phyloP scores from a whole-genome alignment of 202 grass and related monocot genomes.

The Schoenoplectus tabernaemontani region DNA sequence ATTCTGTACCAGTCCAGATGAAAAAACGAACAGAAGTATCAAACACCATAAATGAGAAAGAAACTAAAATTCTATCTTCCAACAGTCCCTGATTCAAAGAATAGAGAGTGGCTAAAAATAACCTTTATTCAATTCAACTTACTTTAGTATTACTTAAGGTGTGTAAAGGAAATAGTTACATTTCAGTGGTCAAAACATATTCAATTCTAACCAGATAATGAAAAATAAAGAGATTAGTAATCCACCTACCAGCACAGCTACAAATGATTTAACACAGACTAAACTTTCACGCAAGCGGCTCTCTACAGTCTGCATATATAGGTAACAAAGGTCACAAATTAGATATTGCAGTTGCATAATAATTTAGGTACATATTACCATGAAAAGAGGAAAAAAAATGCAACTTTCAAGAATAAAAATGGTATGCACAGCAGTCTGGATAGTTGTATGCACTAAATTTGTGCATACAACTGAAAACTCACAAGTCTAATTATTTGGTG shows the following conservation, averaged over 20 bases:
- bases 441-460: background rate
- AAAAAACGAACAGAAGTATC: slow-evolving; percentile 8
- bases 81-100: background rate
- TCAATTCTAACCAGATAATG: background rate
- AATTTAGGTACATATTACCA: background rate
- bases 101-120: background rate
- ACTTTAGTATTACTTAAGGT: background rate
- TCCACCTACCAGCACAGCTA: slow-evolving; percentile 79
- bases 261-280: slow-evolving; percentile 93
- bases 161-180: background rate
- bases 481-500: slow-evolving; percentile 99
- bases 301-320: slow-evolving; percentile 61
- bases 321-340: background rate
- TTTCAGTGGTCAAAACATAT: background rate
- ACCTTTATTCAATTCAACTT: background rate
- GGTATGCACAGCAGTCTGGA: background rate
- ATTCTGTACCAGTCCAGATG: slow-evolving; percentile 48
- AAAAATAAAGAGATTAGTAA: slow-evolving; percentile 7
- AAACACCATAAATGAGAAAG: background rate
- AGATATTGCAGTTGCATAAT: background rate
- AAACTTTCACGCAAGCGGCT: slow-evolving; percentile 78
- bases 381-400: slow-evolving; percentile 4
- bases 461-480: slow-evolving; percentile 7
- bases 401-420: background rate
- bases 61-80: too few relatives aligned